phyloP scores from a whole-genome alignment of 192 early-diverging fungal genomes.

The Pilobolus umbonatus region DNA sequence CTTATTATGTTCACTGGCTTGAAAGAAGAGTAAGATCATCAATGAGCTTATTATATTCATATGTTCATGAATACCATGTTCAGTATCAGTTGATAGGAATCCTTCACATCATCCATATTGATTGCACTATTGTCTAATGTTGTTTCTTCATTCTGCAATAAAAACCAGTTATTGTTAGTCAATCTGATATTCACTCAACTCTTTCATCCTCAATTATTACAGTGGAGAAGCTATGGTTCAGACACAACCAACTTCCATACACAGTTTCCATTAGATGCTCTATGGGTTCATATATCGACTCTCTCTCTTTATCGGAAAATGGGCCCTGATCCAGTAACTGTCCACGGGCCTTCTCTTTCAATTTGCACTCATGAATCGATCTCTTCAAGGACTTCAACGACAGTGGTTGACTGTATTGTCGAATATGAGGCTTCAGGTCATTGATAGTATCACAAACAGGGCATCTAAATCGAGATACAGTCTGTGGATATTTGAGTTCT shows the following conservation, averaged over 20 bases:
- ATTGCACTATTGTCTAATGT: slow-evolving; percentile 54
- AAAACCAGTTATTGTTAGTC: neutral
- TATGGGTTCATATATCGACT: slow-evolving; percentile 24
- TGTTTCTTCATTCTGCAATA: slow-evolving; percentile 38
- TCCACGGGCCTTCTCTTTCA: slow-evolving; percentile 6
- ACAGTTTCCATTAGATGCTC: slow-evolving; percentile 22
- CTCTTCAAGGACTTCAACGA: slow-evolving; percentile 17
- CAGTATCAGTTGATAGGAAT: slow-evolving; percentile 58
- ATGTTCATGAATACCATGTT: slow-evolving; percentile 40
- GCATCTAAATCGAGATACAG: slow-evolving; percentile 79
- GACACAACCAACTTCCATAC: slow-evolving; percentile 55
- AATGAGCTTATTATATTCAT: neutral
- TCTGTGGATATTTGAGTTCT: slow-evolving; percentile 65
- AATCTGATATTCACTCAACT: neutral
- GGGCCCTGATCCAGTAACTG: neutral
- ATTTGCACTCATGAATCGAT: slow-evolving; percentile 18
- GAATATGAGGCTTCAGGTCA: slow-evolving; percentile 47
- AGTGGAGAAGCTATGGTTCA: slow-evolving; percentile 61
- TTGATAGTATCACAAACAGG: slow-evolving; percentile 89
- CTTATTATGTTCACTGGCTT: slow-evolving; percentile 58
- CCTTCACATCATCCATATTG: slow-evolving; percentile 56
- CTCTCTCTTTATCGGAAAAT: slow-evolving; percentile 11
- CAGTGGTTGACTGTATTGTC: slow-evolving; percentile 13
- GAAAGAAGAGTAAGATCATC: slow-evolving; percentile 8
- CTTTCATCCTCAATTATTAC: slow-evolving; percentile 9